Conservation (phyloP, 768 basidiomycete species). For the Tulasnella calospora region DNA sequence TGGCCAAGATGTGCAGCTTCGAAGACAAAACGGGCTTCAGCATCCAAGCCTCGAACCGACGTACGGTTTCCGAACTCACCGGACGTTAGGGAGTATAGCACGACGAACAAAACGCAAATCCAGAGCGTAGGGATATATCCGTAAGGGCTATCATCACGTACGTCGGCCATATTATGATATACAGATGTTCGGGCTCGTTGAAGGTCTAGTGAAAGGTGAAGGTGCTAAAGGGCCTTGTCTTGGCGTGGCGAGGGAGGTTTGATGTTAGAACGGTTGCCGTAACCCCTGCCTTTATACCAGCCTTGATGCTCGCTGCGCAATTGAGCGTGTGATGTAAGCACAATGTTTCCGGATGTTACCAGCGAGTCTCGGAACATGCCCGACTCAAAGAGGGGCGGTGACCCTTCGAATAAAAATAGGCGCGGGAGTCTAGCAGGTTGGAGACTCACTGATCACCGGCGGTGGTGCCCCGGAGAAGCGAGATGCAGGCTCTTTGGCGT, state of each 20-base stretch:
- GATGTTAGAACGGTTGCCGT: background rate
- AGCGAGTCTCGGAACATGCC: background rate
- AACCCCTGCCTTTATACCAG: background rate
- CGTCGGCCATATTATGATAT: background rate
- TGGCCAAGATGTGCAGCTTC: slow-evolving; percentile 50
- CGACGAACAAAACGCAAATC: slow-evolving; percentile 41
- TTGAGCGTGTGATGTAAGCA: background rate
- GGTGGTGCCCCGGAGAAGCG: background rate
- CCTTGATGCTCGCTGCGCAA: background rate
- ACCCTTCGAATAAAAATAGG: background rate
- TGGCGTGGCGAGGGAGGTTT: background rate
- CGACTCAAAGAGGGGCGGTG: background rate
- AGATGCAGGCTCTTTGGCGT: background rate
- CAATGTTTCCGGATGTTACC: background rate
- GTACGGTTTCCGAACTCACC: background rate
- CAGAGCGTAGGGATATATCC: slow-evolving; percentile 42
- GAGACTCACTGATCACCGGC: background rate
- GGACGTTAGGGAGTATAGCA: slow-evolving; percentile 35
- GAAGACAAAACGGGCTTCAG: slow-evolving; percentile 32
- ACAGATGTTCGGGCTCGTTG: background rate
- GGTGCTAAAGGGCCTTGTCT: background rate
- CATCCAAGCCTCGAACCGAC: background rate
- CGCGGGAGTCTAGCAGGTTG: background rate
- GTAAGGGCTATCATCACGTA: slow-evolving; percentile 36
- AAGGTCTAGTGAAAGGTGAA: background rate